Conservation (phyloP, 495 filamentous ascomycete species). For the Hypoxylon fragiforme region DNA sequence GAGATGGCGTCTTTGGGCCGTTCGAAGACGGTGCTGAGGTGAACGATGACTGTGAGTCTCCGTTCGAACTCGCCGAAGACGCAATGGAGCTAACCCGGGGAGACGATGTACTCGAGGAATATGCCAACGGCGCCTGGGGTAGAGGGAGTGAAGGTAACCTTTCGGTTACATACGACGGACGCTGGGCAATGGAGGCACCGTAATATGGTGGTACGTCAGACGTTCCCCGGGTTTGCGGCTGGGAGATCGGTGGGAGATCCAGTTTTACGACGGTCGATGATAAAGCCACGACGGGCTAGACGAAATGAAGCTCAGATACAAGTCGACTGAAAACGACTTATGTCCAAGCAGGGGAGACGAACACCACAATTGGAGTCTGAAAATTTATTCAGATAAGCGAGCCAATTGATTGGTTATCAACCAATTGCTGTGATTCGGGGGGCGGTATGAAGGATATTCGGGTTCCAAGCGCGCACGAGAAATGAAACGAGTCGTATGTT, state of each 20-base stretch:
- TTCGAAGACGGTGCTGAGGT: slow-evolving; percentile 58
- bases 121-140: slow-evolving; percentile 63
- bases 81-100: slow-evolving; percentile 71
- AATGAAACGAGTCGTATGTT: slow-evolving; percentile 14
- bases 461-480: slow-evolving; percentile 18
- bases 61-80: slow-evolving; percentile 56
- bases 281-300: slow-evolving; percentile 42
- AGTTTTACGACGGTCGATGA: slow-evolving; percentile 82
- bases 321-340: slow-evolving; percentile 24
- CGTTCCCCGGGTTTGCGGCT: slow-evolving; percentile 87
- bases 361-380: slow-evolving; percentile 21
- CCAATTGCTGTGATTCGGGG: slow-evolving; percentile 11
- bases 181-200: slow-evolving; percentile 69
- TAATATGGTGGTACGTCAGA: slow-evolving; percentile 73
- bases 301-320: slow-evolving; percentile 14
- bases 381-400: slow-evolving; percentile 1
- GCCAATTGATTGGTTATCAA: slow-evolving; percentile 25
- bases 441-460: slow-evolving; percentile 6
- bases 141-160: slow-evolving; percentile 77
- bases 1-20: slow-evolving; percentile 62
- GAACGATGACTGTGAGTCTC: slow-evolving; percentile 56
- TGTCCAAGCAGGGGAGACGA: slow-evolving; percentile 21
- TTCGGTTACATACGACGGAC: slow-evolving; percentile 69
- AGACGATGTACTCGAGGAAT: slow-evolving; percentile 67
- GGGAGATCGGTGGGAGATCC: slow-evolving; percentile 94